Base-by-base conservation (phyloP, 352 stramenopile genomes). In the Globisporangium cystogenes region DNA sequence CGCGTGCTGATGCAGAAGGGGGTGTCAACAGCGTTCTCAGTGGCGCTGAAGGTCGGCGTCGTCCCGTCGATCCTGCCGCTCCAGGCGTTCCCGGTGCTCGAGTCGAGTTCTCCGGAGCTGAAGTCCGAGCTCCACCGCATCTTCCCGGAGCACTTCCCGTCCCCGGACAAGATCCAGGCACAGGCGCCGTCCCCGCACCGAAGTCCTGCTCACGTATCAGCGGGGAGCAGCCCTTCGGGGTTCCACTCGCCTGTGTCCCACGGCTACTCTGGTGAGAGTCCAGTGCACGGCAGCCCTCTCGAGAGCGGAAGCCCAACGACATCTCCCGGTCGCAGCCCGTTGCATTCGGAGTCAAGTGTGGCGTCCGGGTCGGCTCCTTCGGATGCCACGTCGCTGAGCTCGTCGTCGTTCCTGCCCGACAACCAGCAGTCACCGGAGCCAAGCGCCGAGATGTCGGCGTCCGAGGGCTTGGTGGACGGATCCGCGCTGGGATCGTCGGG, bases 121-220 rank as follows among this genome's bases (percentile, higher is more conserved):
- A 83, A 83, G 44, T 80, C 64, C 0, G 79, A 89, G 31, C 67
- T 93, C 36, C 68, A 90, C 56, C 79, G 82, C 24, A 90, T 93
- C 53, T 93, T 93, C 40, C 82, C 82, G 1, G 82, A 93, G 57
- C 79, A 93, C 37, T 93, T 90, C 45, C 73, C 82, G 3, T 81
- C 74, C 2, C 64, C 78, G 44, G 78, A 90, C 41, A 68, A 65
- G 47, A 64, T 76, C 37, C 73, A 65, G 72, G 51, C 54, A 35
- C 75, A 65, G 31, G 59, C 48, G 18, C 53, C 56, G 24, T 74
- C 53, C 56, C 62, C 56, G 39, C 59, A 61, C 20, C 43, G 53
- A 1, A 64, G 55, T 24, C 51, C 61, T 20, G 59, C 46, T 57
- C 59, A 43, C 20, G 20, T 42, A 42, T 56, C 42, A 60, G 63